phyloP scores from a whole-genome alignment of 1,284 basidiomycete genomes.

The Mycosarcoma mackinlayi region DNA sequence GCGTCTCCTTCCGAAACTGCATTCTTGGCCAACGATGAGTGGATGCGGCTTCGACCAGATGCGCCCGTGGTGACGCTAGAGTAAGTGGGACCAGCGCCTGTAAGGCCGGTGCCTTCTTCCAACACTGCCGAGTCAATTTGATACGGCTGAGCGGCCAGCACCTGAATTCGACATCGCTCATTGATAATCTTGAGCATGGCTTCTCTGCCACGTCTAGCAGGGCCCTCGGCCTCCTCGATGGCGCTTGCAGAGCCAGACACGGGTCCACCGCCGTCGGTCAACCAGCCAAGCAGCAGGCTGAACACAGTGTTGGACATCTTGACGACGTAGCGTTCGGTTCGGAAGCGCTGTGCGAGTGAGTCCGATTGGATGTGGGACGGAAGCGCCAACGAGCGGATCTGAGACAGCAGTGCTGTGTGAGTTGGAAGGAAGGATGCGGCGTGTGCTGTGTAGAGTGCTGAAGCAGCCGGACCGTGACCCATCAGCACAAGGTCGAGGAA shows the following conservation, averaged over 20 bases:
- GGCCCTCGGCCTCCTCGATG: slow-evolving; percentile 72
- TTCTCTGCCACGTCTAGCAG: slow-evolving; percentile 72
- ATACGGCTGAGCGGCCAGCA: slow-evolving; percentile 58
- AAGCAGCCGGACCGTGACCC: slow-evolving; percentile 82
- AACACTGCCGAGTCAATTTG: slow-evolving; percentile 60
- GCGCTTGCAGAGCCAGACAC: slow-evolving; percentile 83
- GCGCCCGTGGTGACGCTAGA: slow-evolving; percentile 29
- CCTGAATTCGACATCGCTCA: slow-evolving; percentile 87
- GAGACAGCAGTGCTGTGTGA: slow-evolving; percentile 80
- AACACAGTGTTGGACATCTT: slow-evolving; percentile 92
- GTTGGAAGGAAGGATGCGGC: slow-evolving; percentile 77
- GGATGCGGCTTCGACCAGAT: slow-evolving; percentile 34
- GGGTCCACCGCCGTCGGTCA: slow-evolving; percentile 91
- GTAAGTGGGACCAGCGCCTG: slow-evolving; percentile 59
- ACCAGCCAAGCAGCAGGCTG: slow-evolving; percentile 90
- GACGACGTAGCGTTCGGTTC: slow-evolving; percentile 89
- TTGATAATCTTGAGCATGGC: slow-evolving; percentile 93
- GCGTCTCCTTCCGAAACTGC: slow-evolving; percentile 61
- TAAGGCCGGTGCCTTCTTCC: slow-evolving; percentile 67
- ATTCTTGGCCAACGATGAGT: slow-evolving; percentile 41
- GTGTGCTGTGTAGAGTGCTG: slow-evolving; percentile 80
- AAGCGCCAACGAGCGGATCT: slow-evolving; percentile 83
- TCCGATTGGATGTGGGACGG: slow-evolving; percentile 84
- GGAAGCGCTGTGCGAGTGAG: slow-evolving; percentile 83
- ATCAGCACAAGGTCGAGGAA: slow-evolving; percentile 93